Evolutionary conservation across 2,329 filamentous ascomycete species (phyloP).

Genomic region (Lachnellula subtilissima): DNA sequence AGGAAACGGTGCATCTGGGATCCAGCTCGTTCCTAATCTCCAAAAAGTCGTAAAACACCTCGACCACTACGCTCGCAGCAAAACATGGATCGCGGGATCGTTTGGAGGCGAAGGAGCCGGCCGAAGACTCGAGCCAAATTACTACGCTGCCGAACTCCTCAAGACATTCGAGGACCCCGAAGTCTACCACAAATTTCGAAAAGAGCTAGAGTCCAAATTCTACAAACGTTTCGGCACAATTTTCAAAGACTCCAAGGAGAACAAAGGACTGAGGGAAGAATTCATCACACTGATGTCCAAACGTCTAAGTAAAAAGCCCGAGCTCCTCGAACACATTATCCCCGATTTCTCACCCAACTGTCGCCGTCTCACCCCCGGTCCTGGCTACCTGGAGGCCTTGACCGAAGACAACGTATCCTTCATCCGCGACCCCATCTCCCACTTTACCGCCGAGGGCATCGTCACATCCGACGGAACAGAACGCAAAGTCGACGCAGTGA

Average conservation of each 20-base stretch:
- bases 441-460: conserved; percentile 56
- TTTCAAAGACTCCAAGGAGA: conserved; percentile 42
- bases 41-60: conserved; percentile 20
- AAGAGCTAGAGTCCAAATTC: conserved; percentile 54
- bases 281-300: conserved; percentile 38
- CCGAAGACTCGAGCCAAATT: conserved; percentile 43
- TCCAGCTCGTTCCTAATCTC: conserved; percentile 47
- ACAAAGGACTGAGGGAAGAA: conserved; percentile 29
- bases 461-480: conserved; percentile 52
- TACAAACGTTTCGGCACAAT: conserved; percentile 53
- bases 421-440: conserved; percentile 51
- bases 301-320: conserved; percentile 39
- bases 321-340: conserved; percentile 27
- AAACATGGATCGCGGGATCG: conserved; percentile 54
- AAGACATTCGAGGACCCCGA: conserved; percentile 53
- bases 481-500: conserved; percentile 57
- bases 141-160: conserved; percentile 47
- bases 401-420: conserved; percentile 57
- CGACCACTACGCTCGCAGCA: conserved; percentile 38
- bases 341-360: conserved; percentile 42
- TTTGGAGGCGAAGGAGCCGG: conserved; percentile 36
- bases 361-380: conserved; percentile 39
- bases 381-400: conserved; percentile 63
- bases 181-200: conserved; percentile 56
- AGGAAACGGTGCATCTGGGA: conserved; percentile 46